Percentiles rank a stretch among this genome's conserved stretches.
phyloP scores from a whole-genome alignment of 2,329 filamentous ascomycete species.

The Aspergillus costaricaensis region DNA sequence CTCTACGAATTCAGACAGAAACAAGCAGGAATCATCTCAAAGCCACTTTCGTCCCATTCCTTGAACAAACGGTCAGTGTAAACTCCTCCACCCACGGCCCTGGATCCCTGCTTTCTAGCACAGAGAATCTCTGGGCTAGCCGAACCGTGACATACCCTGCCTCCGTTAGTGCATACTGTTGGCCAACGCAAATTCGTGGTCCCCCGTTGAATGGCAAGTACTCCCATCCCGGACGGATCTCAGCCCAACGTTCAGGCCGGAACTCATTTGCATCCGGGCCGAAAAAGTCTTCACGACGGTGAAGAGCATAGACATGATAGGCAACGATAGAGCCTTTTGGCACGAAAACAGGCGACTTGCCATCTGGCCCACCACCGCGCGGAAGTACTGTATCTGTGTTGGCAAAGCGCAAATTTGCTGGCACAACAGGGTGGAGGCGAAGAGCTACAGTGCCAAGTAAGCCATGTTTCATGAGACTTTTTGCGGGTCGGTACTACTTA shows the following conservation, averaged over 20 bases:
- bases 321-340: conserved; percentile 64
- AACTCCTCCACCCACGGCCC: conserved; percentile 31
- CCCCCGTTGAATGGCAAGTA: conserved; percentile 40
- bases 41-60: conserved; percentile 25
- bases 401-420: conserved; percentile 43
- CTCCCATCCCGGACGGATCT: conserved; percentile 30
- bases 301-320: conserved; percentile 71
- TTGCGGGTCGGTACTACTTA: conserved; percentile 6
- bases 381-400: conserved; percentile 43
- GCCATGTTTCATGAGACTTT: neutral
- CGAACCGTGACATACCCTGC: conserved; percentile 38
- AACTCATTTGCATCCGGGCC: conserved; percentile 49
- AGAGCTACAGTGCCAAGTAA: conserved; percentile 30
- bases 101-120: conserved; percentile 32
- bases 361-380: conserved; percentile 61
- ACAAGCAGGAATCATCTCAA: neutral
- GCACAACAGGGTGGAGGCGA: conserved; percentile 47
- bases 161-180: conserved; percentile 41
- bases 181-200: conserved; percentile 36
- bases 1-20: neutral
- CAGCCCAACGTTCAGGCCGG: conserved; percentile 52
- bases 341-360: conserved; percentile 61
- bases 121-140: conserved; percentile 36
- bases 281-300: conserved; percentile 59
- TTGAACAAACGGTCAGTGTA: conserved; percentile 25